Evolutionary conservation across 768 basidiomycete genomes (phyloP), one percentile per base, ranked within the genome.

Genomic region (Podaxis sp.): DNA sequence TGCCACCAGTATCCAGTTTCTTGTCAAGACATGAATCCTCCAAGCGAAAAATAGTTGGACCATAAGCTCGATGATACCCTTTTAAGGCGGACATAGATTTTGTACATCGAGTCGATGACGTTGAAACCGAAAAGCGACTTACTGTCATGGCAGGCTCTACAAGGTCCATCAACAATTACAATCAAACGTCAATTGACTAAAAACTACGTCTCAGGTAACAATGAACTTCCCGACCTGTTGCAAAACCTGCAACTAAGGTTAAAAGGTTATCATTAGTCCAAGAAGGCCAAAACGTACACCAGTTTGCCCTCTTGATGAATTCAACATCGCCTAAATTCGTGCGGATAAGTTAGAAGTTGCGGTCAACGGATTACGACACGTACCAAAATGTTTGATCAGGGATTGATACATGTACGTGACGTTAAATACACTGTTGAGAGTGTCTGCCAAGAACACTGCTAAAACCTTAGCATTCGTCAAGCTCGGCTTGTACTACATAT

Each of bases 41-140:
- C 74, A 76, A 0, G 80, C 79, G 51, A 82, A 82, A 66, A 84
- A 85, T 4, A 78, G 62, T 57, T 84, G 82, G 5, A 82, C 81
- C 12, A 77, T 66, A 4, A 73, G 64, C 1, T 78, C 80, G 36
- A 80, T 80, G 58, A 84, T 74, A 4, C 76, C 81, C 82, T 83
- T 50, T 17, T 2, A 15, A 46, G 36, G 46, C 6, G 17, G 17
- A 49, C 13, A 44, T 11, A 10, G 15, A 3, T 26, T 41, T 37
- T 17, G 36, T 64, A 38, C 46, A 40, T 50, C 44, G 49, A 52
- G 30, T 40, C 1, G 60, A 2, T 20, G 33, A 30, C 1, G 46
- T 41, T 13, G 51, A 24, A 28, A 20, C 60, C 28, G 5, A 0
- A 3, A 30, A 13, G 13, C 0, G 6, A 64, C 73, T 64, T 20